These are phyloP conservation scores for Phytophthora pinifolia DNA, from an alignment of 352 stramenopile genomes.

Conservation along the genomic window DNA sequence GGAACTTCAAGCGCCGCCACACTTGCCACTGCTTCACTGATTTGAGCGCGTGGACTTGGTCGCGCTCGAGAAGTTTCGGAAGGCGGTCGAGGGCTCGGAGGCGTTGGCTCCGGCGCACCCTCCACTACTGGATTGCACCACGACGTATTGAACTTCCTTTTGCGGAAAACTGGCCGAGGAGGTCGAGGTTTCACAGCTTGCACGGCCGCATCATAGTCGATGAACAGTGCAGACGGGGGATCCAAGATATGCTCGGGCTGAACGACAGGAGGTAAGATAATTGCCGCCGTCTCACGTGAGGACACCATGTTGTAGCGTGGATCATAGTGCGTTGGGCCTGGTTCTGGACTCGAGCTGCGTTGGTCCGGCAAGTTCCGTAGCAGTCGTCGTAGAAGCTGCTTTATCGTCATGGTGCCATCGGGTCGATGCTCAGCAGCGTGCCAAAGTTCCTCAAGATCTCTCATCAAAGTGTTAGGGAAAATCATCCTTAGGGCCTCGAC, in stretches of 20 bases:
- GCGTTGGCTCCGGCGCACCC: neutral
- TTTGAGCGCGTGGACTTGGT: constrained; percentile 6
- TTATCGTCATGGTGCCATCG: constrained; percentile 22
- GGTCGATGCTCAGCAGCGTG: constrained; percentile 21
- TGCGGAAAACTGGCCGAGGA: constrained; percentile 47
- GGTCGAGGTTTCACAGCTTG: constrained; percentile 57
- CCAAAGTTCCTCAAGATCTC: constrained; percentile 67
- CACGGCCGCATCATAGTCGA: constrained; percentile 67
- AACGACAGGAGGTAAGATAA: constrained; percentile 53
- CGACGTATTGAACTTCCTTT: constrained; percentile 61
- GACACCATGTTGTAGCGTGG: constrained; percentile 50
- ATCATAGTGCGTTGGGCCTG: constrained; percentile 68
- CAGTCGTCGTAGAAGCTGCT: constrained; percentile 25
- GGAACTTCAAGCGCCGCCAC: neutral
- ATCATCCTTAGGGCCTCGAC: constrained; percentile 45
- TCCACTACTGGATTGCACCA: constrained; percentile 72
- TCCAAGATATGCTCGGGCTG: constrained; percentile 32
- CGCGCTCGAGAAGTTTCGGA: constrained; percentile 1
- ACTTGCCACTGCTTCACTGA: constrained; percentile 1
- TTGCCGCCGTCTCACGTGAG: constrained; percentile 32
- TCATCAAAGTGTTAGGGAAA: constrained; percentile 51
- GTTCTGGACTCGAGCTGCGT: constrained; percentile 56
- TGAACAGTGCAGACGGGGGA: constrained; percentile 59
- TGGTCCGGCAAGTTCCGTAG: constrained; percentile 17
- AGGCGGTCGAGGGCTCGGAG: constrained; percentile 12